Base-by-base conservation (phyloP, 2,329 filamentous ascomycete species). In the Sordariomycetes sp. region DNA sequence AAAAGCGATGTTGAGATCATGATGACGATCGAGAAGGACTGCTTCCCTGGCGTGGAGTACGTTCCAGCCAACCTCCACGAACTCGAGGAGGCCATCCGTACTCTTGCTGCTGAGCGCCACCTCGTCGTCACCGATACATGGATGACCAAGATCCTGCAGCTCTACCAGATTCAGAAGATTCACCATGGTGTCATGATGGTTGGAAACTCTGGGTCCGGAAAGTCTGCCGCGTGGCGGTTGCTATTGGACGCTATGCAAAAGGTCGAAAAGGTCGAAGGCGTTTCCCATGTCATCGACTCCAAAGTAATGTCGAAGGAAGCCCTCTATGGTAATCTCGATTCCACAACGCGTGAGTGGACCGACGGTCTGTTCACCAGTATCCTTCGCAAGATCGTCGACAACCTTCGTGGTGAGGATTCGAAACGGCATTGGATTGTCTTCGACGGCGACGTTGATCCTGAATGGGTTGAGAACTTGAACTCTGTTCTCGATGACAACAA, bases 121-220 rank as follows among this genome's bases (percentile, higher is more conserved):
- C 74, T 94, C 11, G 86, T 94, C 8, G 83, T 93, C 46, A 95
- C 81, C 38, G 88, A 96, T 36, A 79, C 81, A 30, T 99, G 93
- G 93, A 87, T 96, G 76, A 92, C 86, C 38, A 99, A 99, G 64
- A 80, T 94, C 21, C 70, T 98, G 8, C 92, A 99, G 57, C 74
- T 98, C 3, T 96, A 94, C 56, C 92, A 99, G 57, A 99, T 99
- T 42, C 92, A 96, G 58, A 84, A 81, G 44, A 87, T 98, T 38
- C 92, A 99, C 51, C 92, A 99, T 47, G 92, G 92, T 81, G 92
- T 99, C 19, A 99, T 99, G 93, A 96, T 98, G 92, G 92, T 99
- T 8, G 92, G 92, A 42, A 87, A 86, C 51, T 95, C 93, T 20
- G 92, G 93, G n/a, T 83, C 90, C 30, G 93, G 93, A 53, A 99